Conservation (phyloP, 176 grass and related monocot genomes). For the Poa annua region DNA sequence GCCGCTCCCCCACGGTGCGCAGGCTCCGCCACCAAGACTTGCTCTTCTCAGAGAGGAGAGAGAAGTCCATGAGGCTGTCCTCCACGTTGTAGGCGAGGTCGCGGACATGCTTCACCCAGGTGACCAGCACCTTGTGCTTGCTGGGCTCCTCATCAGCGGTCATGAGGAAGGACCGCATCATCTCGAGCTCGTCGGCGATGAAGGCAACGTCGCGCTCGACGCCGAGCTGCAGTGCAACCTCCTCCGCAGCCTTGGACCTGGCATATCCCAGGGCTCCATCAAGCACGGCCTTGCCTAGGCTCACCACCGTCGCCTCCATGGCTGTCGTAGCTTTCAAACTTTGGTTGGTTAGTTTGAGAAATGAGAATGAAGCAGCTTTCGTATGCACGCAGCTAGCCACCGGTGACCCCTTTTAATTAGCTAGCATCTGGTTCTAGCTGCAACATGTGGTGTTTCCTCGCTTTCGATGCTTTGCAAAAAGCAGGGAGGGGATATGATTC, state of each 20-base stretch:
- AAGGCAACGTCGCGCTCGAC: not conserved
- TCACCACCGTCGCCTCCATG: constrained; percentile 30
- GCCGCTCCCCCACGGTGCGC: accelerated
- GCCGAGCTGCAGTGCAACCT: not conserved
- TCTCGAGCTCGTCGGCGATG: not conserved
- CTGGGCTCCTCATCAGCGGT: not conserved
- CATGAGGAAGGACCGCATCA: not conserved
- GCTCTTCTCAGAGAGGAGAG: not conserved
- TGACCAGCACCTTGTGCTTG: not conserved
- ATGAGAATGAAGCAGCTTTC: no score
- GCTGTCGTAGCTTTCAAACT: no score
- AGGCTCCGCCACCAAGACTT: not conserved
- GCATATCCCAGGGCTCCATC: not conserved
- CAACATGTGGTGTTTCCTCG: no score
- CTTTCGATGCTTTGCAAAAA: no score
- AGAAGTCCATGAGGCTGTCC: constrained; percentile 31
- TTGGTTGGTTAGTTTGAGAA: no score
- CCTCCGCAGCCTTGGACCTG: no score
- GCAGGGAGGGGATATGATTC: no score
- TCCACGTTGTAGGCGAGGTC: not conserved
- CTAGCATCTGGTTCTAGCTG: no score
- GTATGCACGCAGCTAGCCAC: no score
- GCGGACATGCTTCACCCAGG: not conserved
- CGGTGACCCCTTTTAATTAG: no score
- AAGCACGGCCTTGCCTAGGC: constrained; percentile 35